phyloP scores from a whole-genome alignment of 768 basidiomycete genomes.

The Amanita polypyramis region DNA sequence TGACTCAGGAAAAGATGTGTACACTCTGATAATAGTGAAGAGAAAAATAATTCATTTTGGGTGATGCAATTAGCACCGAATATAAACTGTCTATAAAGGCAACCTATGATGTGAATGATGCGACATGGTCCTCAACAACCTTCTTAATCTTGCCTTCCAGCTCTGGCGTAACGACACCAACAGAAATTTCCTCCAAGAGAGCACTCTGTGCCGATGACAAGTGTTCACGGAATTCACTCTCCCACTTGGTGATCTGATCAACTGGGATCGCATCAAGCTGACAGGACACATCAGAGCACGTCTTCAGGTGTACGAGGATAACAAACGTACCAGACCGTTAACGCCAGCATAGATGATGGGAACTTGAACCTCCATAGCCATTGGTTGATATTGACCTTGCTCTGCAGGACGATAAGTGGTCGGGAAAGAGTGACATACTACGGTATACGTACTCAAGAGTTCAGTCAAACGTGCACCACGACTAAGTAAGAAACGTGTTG shows the following conservation, averaged over 20 bases:
- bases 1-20: slow-evolving; percentile 11
- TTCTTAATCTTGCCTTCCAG: slow-evolving; percentile 94
- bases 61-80: slow-evolving; percentile 13
- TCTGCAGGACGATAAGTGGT: slow-evolving; percentile 36
- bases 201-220: slow-evolving; percentile 60
- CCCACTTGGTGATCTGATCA: slow-evolving; percentile 90
- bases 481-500: slow-evolving; percentile 94
- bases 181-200: slow-evolving; percentile 78
- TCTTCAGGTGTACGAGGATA: not conserved
- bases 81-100: slow-evolving; percentile 18
- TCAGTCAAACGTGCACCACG: slow-evolving; percentile 99
- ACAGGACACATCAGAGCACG: slow-evolving; percentile 2
- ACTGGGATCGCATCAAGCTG: slow-evolving; percentile 93
- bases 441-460: slow-evolving; percentile 60
- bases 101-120: slow-evolving; percentile 57
- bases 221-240: slow-evolving; percentile 85
- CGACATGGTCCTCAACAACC: slow-evolving; percentile 82
- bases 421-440: not conserved
- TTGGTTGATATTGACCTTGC: slow-evolving; percentile 96
- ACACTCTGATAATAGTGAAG: not conserved
- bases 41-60: slow-evolving; percentile 22
- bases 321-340: slow-evolving; percentile 81
- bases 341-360: slow-evolving; percentile 99
- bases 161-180: slow-evolving; percentile 78
- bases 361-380: slow-evolving; percentile 93